Conservation (phyloP, 1,139 yeast species). For the Barnettozyma hawaiiensis region DNA sequence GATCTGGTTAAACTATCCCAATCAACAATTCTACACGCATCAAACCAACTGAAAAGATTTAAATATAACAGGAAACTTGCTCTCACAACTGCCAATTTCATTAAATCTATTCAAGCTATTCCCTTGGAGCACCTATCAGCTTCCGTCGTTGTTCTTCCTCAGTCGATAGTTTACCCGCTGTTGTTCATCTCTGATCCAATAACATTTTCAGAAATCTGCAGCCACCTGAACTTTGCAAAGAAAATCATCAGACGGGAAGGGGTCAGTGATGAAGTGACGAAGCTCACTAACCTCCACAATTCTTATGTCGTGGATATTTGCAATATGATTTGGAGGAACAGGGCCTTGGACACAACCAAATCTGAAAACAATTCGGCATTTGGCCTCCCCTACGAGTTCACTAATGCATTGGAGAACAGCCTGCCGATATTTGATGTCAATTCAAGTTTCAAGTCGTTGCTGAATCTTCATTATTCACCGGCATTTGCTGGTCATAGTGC, state of each 20-base stretch:
- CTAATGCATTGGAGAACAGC: conserved; percentile 33
- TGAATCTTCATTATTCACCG: conserved; percentile 51
- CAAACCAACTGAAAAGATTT: conserved; percentile 1
- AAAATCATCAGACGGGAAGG: conserved; percentile 24
- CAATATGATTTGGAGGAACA: conserved; percentile 60
- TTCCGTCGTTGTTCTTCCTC: conserved; percentile 34
- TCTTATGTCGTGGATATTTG: conserved; percentile 54
- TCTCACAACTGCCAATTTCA: conserved; percentile 19
- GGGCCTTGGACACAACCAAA: conserved; percentile 29
- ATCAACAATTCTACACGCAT: neutral
- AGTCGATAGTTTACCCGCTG: conserved; percentile 34
- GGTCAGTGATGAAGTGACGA: conserved; percentile 24
- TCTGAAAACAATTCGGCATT: conserved; percentile 34
- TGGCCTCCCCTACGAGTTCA: conserved; percentile 31
- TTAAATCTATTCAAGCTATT: conserved; percentile 23
- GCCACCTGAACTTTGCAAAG: conserved; percentile 43
- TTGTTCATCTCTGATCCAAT: conserved; percentile 39
- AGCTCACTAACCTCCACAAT: conserved; percentile 40
- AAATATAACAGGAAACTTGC: conserved; percentile 19
- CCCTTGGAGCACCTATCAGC: conserved; percentile 24
- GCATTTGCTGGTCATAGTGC: conserved; percentile 45
- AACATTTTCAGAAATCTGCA: conserved; percentile 43
- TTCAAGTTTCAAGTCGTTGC: conserved; percentile 34
- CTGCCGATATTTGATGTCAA: conserved; percentile 34
- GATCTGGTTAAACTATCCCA: neutral